phyloP scores from a whole-genome alignment of 306 rosid genomes.

The Gastrolobium bilobum region DNA sequence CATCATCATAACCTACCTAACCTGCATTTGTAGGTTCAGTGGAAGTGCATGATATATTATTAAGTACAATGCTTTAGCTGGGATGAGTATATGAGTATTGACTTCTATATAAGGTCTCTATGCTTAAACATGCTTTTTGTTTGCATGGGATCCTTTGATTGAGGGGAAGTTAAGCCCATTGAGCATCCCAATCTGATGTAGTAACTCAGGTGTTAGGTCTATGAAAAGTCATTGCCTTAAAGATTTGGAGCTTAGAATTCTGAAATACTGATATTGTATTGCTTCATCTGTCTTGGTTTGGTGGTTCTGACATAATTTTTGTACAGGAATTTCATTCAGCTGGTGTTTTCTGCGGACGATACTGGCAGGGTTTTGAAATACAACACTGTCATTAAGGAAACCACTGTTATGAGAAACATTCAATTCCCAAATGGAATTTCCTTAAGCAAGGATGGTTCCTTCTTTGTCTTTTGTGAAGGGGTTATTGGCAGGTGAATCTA shows the following conservation, averaged over 20 bases:
- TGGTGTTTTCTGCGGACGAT: constrained; percentile 77
- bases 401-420: constrained; percentile 73
- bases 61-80: constrained; percentile 4
- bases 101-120: background rate
- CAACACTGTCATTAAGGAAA: constrained; percentile 75
- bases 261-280: constrained; percentile 6
- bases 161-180: constrained; percentile 5
- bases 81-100: constrained; percentile 8
- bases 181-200: constrained; percentile 10
- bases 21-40: too few species aligned
- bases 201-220: background rate
- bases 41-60: constrained; percentile 13
- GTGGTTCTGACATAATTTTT: constrained; percentile 51
- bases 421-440: constrained; percentile 93
- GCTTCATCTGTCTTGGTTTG: constrained; percentile 29
- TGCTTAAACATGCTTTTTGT: constrained; percentile 33
- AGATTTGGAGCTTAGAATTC: constrained; percentile 4
- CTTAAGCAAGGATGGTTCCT: constrained; percentile 91
- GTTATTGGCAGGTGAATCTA: constrained; percentile 76
- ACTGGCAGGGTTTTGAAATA: constrained; percentile 86
- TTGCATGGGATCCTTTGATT: constrained; percentile 14
- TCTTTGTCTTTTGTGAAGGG: constrained; percentile 82
- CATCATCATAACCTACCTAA: too few species aligned
- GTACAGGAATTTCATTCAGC: constrained; percentile 84
- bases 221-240: constrained; percentile 15